Base-by-base conservation (phyloP, 768 basidiomycete species). In the Boletus patriciae region DNA sequence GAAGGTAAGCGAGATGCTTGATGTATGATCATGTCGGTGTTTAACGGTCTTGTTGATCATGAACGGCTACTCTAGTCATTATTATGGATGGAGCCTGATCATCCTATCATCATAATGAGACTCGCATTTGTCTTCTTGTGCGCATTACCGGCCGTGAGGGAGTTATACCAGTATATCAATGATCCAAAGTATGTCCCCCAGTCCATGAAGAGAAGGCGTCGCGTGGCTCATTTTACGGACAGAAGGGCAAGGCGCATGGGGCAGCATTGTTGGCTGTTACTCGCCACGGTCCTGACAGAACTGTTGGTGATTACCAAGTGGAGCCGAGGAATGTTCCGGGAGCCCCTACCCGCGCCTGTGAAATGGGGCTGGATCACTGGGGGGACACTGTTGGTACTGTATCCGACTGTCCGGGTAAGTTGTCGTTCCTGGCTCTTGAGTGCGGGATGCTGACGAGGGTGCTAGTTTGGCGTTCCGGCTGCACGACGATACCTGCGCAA, bases 1-100 rank as follows among this genome's bases (percentile, higher is more conserved):
- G 40, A 94, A 94, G 80, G 90, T 87, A 63, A 57, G 73, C 64
- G 59, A 52, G 40, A 42, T 59, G 44, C 31, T 46, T 57, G 21
- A 53, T 23, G 23, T 37, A 19, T 33, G 23, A 16, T 40, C 50
- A 49, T 52, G 50, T 52, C 53, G 59, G 55, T 41, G 44, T 53
- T 54, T 64, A 77, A 23, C 53, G 43, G 57, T 48, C 33, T 50
- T 49, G 66, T 74, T 46, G 54, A 60, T 52, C 50, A 52, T 44
- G 57, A 78, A 84, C 80, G 71, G 73, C 73, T 25, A 21, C 37
- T 8, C 46, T 41, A 70, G 69, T 70, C 69, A 8, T 63, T 85
- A 58, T 77, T 94, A 37, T 93, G 92, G 91, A 88, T 94, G 86
- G 90, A 93, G 67, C 92, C 92, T 36, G 87, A 91, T 70, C 92